A percentile compares a stretch with the other conserved stretches of the same genome.
Conservation (phyloP, 257 asterid genomes). For the Solanum pennellii region DNA sequence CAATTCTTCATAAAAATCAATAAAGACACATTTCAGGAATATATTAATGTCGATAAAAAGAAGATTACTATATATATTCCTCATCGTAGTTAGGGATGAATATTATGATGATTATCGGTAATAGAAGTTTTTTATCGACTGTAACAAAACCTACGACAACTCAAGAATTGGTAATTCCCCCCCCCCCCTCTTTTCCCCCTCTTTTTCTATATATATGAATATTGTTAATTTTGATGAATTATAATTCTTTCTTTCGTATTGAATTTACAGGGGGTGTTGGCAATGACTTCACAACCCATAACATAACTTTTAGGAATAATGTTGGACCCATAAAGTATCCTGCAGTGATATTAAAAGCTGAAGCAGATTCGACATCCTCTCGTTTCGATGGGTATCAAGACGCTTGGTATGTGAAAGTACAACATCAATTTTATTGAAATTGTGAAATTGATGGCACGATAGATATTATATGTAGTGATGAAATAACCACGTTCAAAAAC, state of each 20-base stretch:
- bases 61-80: not conserved
- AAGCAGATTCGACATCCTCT: not conserved
- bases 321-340: not conserved
- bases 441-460: slow-evolving; percentile 2
- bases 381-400: slow-evolving; percentile 4
- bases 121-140: not conserved
- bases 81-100: not conserved
- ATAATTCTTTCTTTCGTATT: not conserved
- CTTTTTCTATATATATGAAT: not conserved
- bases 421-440: not conserved
- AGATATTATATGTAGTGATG: not conserved
- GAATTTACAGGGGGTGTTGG: not conserved
- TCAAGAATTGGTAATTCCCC: not conserved
- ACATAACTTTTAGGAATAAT: not conserved
- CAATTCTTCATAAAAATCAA: not conserved
- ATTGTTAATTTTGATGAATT: not conserved
- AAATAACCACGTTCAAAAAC: not conserved
- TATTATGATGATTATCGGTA: not conserved
- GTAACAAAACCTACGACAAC: not conserved
- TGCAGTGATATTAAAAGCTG: not conserved
- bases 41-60: not conserved
- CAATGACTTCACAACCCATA: not conserved
- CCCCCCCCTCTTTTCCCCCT: too few species aligned
- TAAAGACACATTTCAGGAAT: not conserved
- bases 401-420: not conserved